phyloP scores from a whole-genome alignment of 192 early-diverging fungal species.

The Coemansia brasiliensis region DNA sequence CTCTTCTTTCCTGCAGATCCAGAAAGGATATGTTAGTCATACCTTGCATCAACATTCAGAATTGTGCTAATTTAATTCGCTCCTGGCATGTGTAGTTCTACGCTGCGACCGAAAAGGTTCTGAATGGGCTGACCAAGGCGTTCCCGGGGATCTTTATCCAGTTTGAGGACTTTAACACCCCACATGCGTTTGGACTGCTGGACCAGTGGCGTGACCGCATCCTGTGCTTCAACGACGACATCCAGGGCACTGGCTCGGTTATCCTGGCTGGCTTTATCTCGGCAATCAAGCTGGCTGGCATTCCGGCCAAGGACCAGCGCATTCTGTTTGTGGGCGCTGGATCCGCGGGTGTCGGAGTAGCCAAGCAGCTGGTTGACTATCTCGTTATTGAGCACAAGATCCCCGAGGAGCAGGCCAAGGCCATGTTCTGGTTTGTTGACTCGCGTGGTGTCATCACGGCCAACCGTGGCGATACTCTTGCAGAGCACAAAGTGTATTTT shows the following conservation, averaged over 20 bases:
- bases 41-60: too few species aligned
- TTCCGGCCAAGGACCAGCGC: constrained; percentile 74
- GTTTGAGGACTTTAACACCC: constrained; percentile 95
- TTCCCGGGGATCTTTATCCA: constrained; percentile 88
- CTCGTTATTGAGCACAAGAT: constrained; percentile 75
- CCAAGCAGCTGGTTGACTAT: constrained; percentile 83
- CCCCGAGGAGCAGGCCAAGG: constrained; percentile 61
- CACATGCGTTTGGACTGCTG: constrained; percentile 86
- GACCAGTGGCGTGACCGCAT: constrained; percentile 73
- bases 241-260: constrained; percentile 77
- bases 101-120: constrained; percentile 79
- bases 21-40: background rate
- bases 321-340: constrained; percentile 95
- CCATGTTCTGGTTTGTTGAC: constrained; percentile 81
- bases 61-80: background rate
- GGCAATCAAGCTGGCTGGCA: constrained; percentile 66
- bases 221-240: constrained; percentile 89
- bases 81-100: constrained; percentile 61
- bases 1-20: background rate
- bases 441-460: constrained; percentile 87
- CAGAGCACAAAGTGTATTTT: constrained; percentile 83
- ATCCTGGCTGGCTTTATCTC: constrained; percentile 92
- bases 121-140: constrained; percentile 63
- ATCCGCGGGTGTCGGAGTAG: constrained; percentile 92
- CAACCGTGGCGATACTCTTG: constrained; percentile 84